phyloP scores from a whole-genome alignment of 75 land plant genomes.

The Pinus taeda region DNA sequence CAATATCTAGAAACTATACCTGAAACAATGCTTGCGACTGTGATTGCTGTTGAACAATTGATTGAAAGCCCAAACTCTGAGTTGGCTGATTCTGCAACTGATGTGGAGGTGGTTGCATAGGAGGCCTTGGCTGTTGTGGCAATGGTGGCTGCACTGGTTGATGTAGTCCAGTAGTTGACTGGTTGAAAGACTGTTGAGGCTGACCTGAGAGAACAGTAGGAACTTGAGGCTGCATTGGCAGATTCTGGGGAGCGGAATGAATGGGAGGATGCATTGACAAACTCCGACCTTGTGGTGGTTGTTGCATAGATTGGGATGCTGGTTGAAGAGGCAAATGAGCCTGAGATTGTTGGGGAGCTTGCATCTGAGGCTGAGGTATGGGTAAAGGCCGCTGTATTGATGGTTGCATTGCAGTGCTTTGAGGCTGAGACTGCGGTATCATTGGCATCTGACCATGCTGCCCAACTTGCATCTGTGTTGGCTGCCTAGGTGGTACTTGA shows the following conservation, averaged over 20 bases:
- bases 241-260: constrained; percentile 3
- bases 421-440: constrained; percentile 16
- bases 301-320: not conserved
- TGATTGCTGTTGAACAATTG: constrained; percentile 36
- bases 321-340: constrained; percentile 13
- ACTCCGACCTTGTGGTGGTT: not conserved
- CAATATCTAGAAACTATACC: constrained; percentile 26
- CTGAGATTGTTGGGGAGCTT: constrained; percentile 10
- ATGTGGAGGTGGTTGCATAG: constrained; percentile 37
- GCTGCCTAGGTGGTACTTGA: constrained; percentile 22
- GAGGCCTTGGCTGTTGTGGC: constrained; percentile 69
- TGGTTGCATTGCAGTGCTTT: constrained; percentile 7
- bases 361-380: not conserved
- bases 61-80: constrained; percentile 34
- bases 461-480: constrained; percentile 25
- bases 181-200: constrained; percentile 33
- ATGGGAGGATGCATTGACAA: constrained; percentile 6
- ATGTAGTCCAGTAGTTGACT: constrained; percentile 17
- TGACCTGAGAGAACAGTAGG: constrained; percentile 13
- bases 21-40: constrained; percentile 46
- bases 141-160: constrained; percentile 62
- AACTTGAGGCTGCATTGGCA: constrained; percentile 12
- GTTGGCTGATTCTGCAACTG: constrained; percentile 58
- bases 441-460: constrained; percentile 14
- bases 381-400: constrained; percentile 3